Evolutionary conservation across 257 asterid species (phyloP), one percentile per base, ranked within the genome.

Genomic region (Nicotiana tabacum): DNA sequence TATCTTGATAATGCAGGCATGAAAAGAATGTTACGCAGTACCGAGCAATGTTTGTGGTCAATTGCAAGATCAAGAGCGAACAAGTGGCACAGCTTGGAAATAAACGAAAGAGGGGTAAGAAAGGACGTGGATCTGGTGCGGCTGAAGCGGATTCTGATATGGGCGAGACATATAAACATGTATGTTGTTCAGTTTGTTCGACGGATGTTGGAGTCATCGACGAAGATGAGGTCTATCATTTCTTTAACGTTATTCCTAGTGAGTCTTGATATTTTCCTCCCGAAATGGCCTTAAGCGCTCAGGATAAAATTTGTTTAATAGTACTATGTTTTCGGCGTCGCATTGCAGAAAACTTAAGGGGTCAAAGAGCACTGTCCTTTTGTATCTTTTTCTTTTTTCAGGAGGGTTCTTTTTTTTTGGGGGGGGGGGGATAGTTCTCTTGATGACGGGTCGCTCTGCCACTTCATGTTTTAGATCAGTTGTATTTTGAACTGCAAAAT

Each of bases 131-230:
- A 66, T 74, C 86, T 58, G 69, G 60, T 30, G 80, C 61, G 27
- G 55, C 83, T 48, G 87, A 83, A 58, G 67, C 83, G 6, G 89
- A 30, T 79, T 79, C 86, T 35, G 78, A 11, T 61, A 77, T 80
- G 12, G 87, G 83, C 30, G 91, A 82, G 53, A 84, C 90, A 30
- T 78, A 83, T 66, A 90, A 92, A 83, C 88, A 82, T 0, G 97
- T 93, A 13, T 89, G 93, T 77, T 95, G 98, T 83, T 85, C 90
- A 60, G 92, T 95, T 81, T 95, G 99, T 89, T 92, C 91, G 8
- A 93, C 98, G 1, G 87, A 91, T 30, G 98, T 93, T 35, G 99
- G 99, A 39, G 95, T 91, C 70, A 83, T 95, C 7, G 98, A 94
- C 51, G 97, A 93, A 83, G 96, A 92, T 18, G 95, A 95, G 84